Percentiles rank a stretch among this genome's conserved stretches.
These are phyloP conservation scores for Syzygium aqueum DNA, from an alignment of 345 rosid genomes.

Conservation along the genomic window DNA sequence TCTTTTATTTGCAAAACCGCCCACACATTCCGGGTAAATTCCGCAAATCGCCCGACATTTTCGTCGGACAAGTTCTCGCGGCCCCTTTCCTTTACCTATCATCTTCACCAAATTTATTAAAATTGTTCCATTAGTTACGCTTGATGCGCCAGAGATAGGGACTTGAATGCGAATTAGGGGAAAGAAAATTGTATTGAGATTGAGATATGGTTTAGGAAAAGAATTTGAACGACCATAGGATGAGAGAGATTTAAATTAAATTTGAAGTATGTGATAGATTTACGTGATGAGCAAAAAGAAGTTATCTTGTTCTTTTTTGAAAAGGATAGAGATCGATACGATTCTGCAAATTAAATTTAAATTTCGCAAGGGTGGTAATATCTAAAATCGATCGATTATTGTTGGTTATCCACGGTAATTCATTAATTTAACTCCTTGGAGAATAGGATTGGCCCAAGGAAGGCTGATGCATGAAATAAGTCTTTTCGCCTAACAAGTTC, in stretches of 20 bases:
- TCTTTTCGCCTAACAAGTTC: no score
- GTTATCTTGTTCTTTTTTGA: rapidly evolving
- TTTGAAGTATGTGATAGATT: not conserved
- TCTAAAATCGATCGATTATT: no score
- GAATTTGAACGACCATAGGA: not conserved
- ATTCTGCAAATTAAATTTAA: not conserved
- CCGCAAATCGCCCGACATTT: not conserved
- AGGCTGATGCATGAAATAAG: no score
- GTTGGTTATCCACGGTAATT: no score
- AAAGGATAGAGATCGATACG: not conserved
- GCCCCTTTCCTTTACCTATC: not conserved
- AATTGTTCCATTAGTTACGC: not conserved
- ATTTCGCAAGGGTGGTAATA: no score
- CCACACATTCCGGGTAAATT: not conserved
- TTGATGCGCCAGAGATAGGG: not conserved
- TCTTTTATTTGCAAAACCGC: not conserved
- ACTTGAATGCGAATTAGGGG: rapidly evolving
- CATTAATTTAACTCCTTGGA: no score
- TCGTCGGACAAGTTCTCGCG: not conserved
- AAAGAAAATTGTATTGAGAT: not conserved
- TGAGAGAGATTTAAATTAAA: not conserved
- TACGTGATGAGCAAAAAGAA: not conserved
- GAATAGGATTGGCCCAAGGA: no score
- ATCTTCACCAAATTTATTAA: not conserved
- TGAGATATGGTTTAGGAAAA: rapidly evolving